Evolutionary conservation across 306 rosid species (phyloP).

Genomic region (Cucurbita moschata): DNA sequence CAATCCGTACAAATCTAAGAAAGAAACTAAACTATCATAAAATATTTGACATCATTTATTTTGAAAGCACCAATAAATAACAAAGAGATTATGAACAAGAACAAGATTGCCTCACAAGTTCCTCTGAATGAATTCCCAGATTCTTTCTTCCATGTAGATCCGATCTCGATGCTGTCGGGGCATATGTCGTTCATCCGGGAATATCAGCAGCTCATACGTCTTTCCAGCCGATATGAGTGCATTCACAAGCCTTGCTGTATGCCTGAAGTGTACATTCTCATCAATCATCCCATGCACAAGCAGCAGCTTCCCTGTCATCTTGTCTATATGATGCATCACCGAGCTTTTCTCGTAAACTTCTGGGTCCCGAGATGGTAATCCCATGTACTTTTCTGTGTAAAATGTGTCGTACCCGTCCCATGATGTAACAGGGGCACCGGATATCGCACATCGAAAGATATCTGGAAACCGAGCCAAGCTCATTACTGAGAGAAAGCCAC

Average conservation of each 20-base stretch:
- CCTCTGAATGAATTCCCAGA: constrained; percentile 82
- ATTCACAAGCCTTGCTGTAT: constrained; percentile 88
- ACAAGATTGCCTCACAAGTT: constrained; percentile 31
- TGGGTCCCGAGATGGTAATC: constrained; percentile 45
- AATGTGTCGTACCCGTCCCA: constrained; percentile 97
- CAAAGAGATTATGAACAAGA: not conserved
- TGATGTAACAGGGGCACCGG: constrained; percentile 86
- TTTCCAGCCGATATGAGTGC: constrained; percentile 74
- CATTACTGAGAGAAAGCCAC: constrained; percentile 87
- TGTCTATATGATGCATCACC: constrained; percentile 60
- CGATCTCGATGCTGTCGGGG: constrained; percentile 66
- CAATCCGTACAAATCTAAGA: not conserved
- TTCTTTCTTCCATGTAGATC: constrained; percentile 85
- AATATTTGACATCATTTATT: not conserved
- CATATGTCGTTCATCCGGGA: constrained; percentile 95
- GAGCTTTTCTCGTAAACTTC: constrained; percentile 40
- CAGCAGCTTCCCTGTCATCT: constrained; percentile 56
- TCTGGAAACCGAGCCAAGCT: constrained; percentile 61
- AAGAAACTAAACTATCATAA: not conserved
- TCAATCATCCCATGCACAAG: constrained; percentile 96
- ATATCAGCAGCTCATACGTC: constrained; percentile 63
- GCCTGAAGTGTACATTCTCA: constrained; percentile 91
- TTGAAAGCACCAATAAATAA: not conserved
- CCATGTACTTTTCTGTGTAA: constrained; percentile 96
- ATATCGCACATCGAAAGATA: constrained; percentile 55